These are phyloP conservation scores for Podospora pseudopauciseta DNA, from an alignment of 495 filamentous ascomycete genomes.

Conservation along the genomic window DNA sequence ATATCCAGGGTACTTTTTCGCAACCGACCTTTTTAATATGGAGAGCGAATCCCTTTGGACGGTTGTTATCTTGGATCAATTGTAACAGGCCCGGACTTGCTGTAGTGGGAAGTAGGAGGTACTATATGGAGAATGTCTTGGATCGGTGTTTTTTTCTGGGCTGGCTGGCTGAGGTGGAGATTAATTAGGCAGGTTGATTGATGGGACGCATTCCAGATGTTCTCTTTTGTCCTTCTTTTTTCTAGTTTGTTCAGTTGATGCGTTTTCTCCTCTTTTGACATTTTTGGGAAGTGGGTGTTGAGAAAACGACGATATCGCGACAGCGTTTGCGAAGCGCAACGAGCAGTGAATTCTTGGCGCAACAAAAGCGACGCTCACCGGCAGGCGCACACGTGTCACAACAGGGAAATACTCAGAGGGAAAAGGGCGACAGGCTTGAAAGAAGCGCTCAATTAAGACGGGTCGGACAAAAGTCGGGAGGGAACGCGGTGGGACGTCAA, in stretches of 20 bases:
- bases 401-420: no score
- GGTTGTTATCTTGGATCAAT: background rate
- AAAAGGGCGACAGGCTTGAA: no score
- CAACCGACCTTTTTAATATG: conserved; percentile 23
- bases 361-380: no score
- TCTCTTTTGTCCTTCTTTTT: background rate
- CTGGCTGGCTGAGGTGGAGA: background rate
- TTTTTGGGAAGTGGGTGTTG: background rate
- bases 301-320: background rate
- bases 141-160: background rate
- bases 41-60: conserved; percentile 12
- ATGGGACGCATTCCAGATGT: background rate
- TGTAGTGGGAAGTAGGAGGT: background rate
- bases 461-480: background rate
- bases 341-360: no score
- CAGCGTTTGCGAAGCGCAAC: background rate
- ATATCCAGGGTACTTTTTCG: conserved; percentile 17
- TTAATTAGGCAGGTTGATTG: background rate
- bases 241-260: background rate
- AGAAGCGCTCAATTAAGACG: no score
- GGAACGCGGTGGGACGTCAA: background rate
- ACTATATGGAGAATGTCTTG: background rate
- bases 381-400: no score
- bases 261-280: background rate
- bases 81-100: background rate